Evolutionary conservation across 148 eudicot genomes (phyloP).

Genomic region (Dianthus caryophyllus): DNA sequence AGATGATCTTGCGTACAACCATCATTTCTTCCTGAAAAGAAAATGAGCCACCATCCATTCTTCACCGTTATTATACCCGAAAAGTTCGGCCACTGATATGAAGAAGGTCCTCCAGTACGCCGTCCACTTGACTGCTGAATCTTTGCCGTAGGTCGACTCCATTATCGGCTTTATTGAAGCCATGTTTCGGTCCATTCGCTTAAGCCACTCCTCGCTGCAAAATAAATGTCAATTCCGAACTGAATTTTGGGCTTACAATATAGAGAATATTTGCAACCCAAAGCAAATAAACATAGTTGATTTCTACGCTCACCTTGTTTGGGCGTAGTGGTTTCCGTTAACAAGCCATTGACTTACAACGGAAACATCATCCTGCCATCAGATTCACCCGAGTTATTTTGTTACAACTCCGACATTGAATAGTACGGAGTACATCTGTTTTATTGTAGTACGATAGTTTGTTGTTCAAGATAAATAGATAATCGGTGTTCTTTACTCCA

Average conservation of each 20-base stretch:
- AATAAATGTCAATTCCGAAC: not conserved
- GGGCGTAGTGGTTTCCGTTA: conserved; percentile 86
- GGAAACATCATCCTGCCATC: conserved; percentile 79
- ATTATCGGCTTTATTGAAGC: conserved; percentile 65
- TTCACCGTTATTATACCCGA: conserved; percentile 80
- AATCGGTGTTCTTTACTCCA: too few species aligned
- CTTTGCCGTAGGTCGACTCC: conserved; percentile 88
- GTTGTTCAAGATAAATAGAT: too few species aligned
- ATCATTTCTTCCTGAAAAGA: conserved; percentile 75
- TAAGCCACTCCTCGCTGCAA: conserved; percentile 94
- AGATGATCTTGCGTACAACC: not conserved
- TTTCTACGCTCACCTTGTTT: conserved; percentile 59
- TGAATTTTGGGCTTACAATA: not conserved
- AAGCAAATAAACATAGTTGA: too few species aligned
- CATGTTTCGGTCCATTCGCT: conserved; percentile 67
- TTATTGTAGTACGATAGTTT: too few species aligned
- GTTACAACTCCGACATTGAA: not conserved
- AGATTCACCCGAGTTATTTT: not conserved
- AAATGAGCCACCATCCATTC: conserved; percentile 97
- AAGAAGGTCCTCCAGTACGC: conserved; percentile 94
- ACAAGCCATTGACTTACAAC: conserved; percentile 91
- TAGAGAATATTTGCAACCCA: not conserved
- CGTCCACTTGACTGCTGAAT: conserved; percentile 76
- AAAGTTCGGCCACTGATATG: conserved; percentile 87
- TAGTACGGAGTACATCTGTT: too few species aligned